Percentiles rank a stretch among this genome's conserved stretches.
These are phyloP conservation scores for Cercophora newfieldiana DNA, from an alignment of 495 filamentous ascomycete species.

Conservation along the genomic window DNA sequence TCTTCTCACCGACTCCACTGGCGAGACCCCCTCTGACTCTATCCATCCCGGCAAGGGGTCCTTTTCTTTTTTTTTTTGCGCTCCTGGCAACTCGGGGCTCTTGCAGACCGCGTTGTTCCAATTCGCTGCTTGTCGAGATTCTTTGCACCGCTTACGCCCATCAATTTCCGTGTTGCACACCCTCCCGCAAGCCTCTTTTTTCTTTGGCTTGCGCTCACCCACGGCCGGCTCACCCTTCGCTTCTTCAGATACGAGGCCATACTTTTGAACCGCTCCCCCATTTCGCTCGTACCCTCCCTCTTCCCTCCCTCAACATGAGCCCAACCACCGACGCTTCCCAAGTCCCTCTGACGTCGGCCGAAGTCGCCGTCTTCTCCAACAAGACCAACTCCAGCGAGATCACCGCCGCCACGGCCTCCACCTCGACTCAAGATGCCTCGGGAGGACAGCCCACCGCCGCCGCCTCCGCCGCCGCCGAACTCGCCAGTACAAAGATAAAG, in stretches of 20 bases:
- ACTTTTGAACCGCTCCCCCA: constrained; percentile 29
- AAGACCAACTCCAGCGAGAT: constrained; percentile 22
- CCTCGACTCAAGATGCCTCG: constrained; percentile 52
- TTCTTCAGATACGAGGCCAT: constrained; percentile 33
- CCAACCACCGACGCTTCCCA: constrained; percentile 40
- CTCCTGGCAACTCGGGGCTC: constrained; percentile 15
- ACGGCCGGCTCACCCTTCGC: background rate
- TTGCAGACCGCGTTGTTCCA: constrained; percentile 18
- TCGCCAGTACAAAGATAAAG: constrained; percentile 89
- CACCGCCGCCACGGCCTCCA: constrained; percentile 38
- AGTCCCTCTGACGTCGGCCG: constrained; percentile 22
- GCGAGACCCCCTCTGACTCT: constrained; percentile 24
- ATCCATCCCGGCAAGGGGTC: constrained; percentile 24
- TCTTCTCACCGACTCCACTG: constrained; percentile 33
- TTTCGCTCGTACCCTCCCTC: constrained; percentile 17
- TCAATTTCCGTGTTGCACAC: constrained; percentile 34
- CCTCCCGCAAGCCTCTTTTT: constrained; percentile 27
- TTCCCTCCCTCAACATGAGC: constrained; percentile 59
- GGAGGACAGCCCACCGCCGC: constrained; percentile 59
- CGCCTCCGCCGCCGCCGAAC: constrained; percentile 79
- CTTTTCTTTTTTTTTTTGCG: constrained; percentile 27
- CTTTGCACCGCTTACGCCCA: constrained; percentile 30
- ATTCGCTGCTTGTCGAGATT: constrained; percentile 7
- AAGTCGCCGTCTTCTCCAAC: constrained; percentile 23
- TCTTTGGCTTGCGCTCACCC: constrained; percentile 22